A percentile compares a stretch with the other conserved stretches of the same genome.
phyloP scores from a whole-genome alignment of 2,329 filamentous ascomycete species.

The Arachnopeziza araneosa region DNA sequence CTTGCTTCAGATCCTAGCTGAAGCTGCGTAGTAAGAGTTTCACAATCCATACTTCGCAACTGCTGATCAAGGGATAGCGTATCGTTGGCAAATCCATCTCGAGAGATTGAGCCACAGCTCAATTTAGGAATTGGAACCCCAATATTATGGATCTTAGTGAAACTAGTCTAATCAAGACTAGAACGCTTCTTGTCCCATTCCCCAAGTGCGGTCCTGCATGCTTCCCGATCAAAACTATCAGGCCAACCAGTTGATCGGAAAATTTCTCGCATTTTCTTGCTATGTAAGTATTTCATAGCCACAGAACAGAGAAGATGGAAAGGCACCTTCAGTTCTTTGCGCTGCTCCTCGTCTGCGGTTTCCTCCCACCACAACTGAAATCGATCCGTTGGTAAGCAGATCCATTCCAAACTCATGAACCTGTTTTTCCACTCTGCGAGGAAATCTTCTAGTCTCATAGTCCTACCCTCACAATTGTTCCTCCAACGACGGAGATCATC shows the following conservation, averaged over 20 bases:
- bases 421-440: neutral
- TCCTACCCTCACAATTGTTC: slow-evolving; percentile 1
- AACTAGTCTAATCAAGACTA: too few relatives aligned
- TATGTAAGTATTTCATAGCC: neutral
- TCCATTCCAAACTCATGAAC: slow-evolving; percentile 3
- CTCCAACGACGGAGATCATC: slow-evolving; percentile 3
- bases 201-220: neutral
- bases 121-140: too few relatives aligned
- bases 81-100: too few relatives aligned
- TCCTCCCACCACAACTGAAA: neutral
- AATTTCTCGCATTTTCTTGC: neutral
- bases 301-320: neutral
- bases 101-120: too few relatives aligned
- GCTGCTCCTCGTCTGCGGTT: neutral
- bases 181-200: neutral
- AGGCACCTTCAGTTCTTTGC: neutral
- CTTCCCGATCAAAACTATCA: neutral
- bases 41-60: too few relatives aligned
- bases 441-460: neutral
- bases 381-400: neutral
- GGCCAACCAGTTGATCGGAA: neutral
- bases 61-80: too few relatives aligned
- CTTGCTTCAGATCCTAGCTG: too few relatives aligned
- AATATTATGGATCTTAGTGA: too few relatives aligned
- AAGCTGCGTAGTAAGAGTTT: too few relatives aligned